These are phyloP conservation scores for Begonia masoniana DNA, from an alignment of 306 rosid species.

Conservation along the genomic window DNA sequence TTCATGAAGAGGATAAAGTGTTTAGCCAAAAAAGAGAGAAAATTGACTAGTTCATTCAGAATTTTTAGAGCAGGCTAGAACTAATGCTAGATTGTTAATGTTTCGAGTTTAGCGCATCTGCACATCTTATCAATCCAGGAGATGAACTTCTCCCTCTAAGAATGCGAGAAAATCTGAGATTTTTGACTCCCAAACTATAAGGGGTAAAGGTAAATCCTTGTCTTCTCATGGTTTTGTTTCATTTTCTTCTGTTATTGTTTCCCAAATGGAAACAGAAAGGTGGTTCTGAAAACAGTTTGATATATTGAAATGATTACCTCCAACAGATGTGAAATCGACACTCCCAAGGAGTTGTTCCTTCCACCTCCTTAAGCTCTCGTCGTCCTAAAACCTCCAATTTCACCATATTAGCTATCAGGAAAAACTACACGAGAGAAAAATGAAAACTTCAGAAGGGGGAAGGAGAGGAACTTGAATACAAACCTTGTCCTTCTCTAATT, in stretches of 20 bases:
- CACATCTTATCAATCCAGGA: too few species aligned
- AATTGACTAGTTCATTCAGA: too few species aligned
- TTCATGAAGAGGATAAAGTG: slow-evolving; percentile 8
- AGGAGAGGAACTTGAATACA: background rate
- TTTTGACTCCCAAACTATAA: background rate
- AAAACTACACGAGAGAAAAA: background rate
- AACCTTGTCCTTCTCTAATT: slow-evolving; percentile 88
- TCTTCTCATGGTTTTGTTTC: too few species aligned
- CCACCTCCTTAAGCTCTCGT: slow-evolving; percentile 92
- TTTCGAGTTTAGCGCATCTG: too few species aligned
- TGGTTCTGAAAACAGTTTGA: background rate
- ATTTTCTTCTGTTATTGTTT: too few species aligned
- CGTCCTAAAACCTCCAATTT: slow-evolving; percentile 39
- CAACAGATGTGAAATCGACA: slow-evolving; percentile 71
- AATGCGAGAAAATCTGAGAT: background rate
- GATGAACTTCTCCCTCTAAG: too few species aligned
- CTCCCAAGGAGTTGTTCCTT: slow-evolving; percentile 97
- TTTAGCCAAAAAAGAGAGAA: background rate
- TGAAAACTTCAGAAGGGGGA: background rate
- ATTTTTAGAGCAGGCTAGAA: too few species aligned
- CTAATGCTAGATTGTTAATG: too few species aligned
- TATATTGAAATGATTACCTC: slow-evolving; percentile 35
- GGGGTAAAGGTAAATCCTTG: too few species aligned
- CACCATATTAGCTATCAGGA: slow-evolving; percentile 2
- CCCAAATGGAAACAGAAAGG: too few species aligned